These are phyloP conservation scores for Raffaelea ambrosiae DNA, from an alignment of 2,329 filamentous ascomycete species.

Conservation along the genomic window DNA sequence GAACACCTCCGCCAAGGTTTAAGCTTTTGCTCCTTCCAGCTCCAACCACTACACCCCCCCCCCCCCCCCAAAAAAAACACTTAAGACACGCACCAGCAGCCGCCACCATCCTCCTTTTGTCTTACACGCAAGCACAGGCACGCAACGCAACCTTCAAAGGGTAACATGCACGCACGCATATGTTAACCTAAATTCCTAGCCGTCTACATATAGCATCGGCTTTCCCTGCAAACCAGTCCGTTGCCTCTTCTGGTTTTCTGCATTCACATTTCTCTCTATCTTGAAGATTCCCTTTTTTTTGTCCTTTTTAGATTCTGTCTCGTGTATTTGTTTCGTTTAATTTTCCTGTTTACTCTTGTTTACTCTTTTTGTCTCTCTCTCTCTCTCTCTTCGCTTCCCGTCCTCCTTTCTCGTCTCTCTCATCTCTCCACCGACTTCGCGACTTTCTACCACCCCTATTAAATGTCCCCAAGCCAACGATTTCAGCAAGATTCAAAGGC, in stretches of 20 bases:
- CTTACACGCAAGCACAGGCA: neutral
- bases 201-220: slow-evolving; percentile 4
- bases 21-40: neutral
- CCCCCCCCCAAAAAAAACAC: neutral
- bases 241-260: neutral
- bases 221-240: too few species aligned
- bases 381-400: neutral
- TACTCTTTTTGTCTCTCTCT: neutral
- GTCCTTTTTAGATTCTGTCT: too few species aligned
- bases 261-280: neutral
- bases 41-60: neutral
- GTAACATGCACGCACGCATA: slow-evolving; percentile 5
- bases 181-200: slow-evolving; percentile 7
- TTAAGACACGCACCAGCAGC: neutral
- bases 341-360: neutral
- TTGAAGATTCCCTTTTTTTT: neutral
- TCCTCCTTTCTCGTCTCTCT: neutral
- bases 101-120: neutral
- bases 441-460: neutral
- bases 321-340: too few species aligned
- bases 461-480: slow-evolving; percentile 12
- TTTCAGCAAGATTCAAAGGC: slow-evolving; percentile 3
- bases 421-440: neutral
- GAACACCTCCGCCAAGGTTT: neutral
- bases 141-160: neutral